Evolutionary conservation across 768 basidiomycete species (phyloP).

Genomic region (Hypholoma fasciculare): DNA sequence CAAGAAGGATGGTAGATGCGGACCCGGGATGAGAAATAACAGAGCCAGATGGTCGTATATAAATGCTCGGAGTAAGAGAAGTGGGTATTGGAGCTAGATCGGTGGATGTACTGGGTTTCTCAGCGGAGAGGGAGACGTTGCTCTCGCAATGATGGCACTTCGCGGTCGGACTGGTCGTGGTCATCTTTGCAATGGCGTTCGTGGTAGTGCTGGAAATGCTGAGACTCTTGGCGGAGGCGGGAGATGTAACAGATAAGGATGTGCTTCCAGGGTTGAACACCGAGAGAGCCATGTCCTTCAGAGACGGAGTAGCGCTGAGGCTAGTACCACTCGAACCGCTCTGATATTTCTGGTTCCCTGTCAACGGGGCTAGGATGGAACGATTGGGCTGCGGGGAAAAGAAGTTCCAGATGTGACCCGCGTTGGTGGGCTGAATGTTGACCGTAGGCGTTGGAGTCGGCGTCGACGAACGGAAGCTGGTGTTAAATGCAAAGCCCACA

Average conservation of each 20-base stretch:
- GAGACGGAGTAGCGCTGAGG: conserved; percentile 35
- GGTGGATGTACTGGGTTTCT: conserved; percentile 19
- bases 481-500: conserved; percentile 60
- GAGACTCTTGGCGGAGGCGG: conserved; percentile 26
- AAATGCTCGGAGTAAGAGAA: conserved; percentile 19
- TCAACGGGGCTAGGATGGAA: conserved; percentile 24
- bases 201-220: conserved; percentile 13
- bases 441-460: conserved; percentile 35
- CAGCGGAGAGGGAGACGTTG: conserved; percentile 7
- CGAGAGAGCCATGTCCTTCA: conserved; percentile 53
- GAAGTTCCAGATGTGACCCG: conserved; percentile 38
- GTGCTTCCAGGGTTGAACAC: conserved; percentile 50
- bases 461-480: conserved; percentile 39
- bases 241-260: conserved; percentile 32
- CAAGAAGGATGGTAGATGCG: conserved; percentile 14
- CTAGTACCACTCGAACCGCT: conserved; percentile 23
- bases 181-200: conserved; percentile 13
- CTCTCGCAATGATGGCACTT: conserved; percentile 18
- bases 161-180: conserved; percentile 15
- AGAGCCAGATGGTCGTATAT: conserved; percentile 31
- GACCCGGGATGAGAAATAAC: conserved; percentile 15
- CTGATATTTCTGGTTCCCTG: conserved; percentile 21
- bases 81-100: conserved; percentile 23
- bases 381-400: conserved; percentile 40
- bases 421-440: conserved; percentile 21